Percentiles rank a stretch among this genome's conserved stretches.
Evolutionary conservation across 2,329 filamentous ascomycete genomes (phyloP).

Genomic region (Colletotrichum sp.): DNA sequence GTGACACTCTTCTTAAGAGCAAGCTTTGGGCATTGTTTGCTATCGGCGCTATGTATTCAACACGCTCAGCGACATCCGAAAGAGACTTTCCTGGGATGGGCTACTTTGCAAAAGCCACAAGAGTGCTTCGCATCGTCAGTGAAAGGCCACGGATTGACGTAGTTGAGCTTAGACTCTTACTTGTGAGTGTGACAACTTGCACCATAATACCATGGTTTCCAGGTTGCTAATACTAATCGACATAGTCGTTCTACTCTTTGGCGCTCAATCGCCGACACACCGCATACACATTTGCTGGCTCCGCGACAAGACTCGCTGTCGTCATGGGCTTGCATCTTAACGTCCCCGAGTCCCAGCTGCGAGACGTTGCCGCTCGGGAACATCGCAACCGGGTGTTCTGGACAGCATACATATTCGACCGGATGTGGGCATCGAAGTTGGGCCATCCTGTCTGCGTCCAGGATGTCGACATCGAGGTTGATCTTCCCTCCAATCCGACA

Average conservation of each 20-base stretch:
- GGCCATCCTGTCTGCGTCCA: conserved; percentile 51
- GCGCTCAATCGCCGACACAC: conserved; percentile 48
- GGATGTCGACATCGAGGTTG: conserved; percentile 51
- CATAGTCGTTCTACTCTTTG: conserved; percentile 47
- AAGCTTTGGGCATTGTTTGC: conserved; percentile 50
- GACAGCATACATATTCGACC: conserved; percentile 48
- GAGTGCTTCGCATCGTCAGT: conserved; percentile 39
- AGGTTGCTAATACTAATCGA: neutral
- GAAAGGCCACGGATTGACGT: conserved; percentile 47
- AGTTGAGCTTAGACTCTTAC: conserved; percentile 46
- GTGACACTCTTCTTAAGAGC: conserved; percentile 36
- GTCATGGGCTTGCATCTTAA: conserved; percentile 49
- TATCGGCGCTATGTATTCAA: conserved; percentile 49
- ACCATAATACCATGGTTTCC: neutral
- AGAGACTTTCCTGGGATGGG: conserved; percentile 43
- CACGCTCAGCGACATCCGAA: conserved; percentile 34
- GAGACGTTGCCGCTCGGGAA: conserved; percentile 38
- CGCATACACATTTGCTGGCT: conserved; percentile 46
- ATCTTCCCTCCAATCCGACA: conserved; percentile 40
- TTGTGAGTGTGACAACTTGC: conserved; percentile 33
- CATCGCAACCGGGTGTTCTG: conserved; percentile 46
- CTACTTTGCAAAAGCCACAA: conserved; percentile 46
- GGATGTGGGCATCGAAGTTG: conserved; percentile 53
- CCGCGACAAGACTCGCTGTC: conserved; percentile 45
- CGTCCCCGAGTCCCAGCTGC: conserved; percentile 41